Conservation (phyloP, 2,329 filamentous ascomycete genomes). For the Sporothrix dimorphospora region DNA sequence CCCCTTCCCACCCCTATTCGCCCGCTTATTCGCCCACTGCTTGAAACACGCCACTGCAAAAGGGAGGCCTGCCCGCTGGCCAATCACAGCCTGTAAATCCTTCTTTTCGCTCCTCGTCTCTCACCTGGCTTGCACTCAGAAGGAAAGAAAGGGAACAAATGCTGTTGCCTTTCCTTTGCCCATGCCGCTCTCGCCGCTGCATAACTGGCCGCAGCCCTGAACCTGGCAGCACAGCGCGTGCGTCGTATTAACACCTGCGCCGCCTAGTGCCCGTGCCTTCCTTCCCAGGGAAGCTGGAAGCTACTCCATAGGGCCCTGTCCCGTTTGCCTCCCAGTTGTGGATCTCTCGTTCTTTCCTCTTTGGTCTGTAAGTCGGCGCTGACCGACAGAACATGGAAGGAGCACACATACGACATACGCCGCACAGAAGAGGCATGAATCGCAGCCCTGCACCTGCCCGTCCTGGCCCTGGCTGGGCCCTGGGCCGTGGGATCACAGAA, state of each 20-base stretch:
- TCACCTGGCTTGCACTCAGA: neutral
- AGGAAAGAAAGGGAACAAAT: neutral
- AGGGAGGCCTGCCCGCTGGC: neutral
- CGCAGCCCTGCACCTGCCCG: neutral
- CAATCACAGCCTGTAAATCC: constrained; percentile 21
- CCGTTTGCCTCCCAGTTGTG: neutral
- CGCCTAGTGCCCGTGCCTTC: neutral
- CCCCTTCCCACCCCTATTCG: neutral
- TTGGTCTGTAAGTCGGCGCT: constrained; percentile 25
- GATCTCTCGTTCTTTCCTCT: constrained; percentile 19
- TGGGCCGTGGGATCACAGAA: neutral
- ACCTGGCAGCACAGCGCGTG: constrained; percentile 9
- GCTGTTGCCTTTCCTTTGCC: neutral
- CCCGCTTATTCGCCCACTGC: constrained; percentile 21
- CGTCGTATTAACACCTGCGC: neutral
- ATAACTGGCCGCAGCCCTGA: constrained; percentile 28
- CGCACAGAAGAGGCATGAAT: neutral
- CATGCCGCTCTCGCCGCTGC: constrained; percentile 24
- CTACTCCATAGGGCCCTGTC: neutral
- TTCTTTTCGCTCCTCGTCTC: neutral
- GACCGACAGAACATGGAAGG: neutral
- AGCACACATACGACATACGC: neutral
- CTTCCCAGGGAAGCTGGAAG: neutral
- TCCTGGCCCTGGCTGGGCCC: neutral
- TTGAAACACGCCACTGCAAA: constrained; percentile 31